phyloP scores from a whole-genome alignment of 164 flowering plant species.

The Dillenia turbinata region DNA sequence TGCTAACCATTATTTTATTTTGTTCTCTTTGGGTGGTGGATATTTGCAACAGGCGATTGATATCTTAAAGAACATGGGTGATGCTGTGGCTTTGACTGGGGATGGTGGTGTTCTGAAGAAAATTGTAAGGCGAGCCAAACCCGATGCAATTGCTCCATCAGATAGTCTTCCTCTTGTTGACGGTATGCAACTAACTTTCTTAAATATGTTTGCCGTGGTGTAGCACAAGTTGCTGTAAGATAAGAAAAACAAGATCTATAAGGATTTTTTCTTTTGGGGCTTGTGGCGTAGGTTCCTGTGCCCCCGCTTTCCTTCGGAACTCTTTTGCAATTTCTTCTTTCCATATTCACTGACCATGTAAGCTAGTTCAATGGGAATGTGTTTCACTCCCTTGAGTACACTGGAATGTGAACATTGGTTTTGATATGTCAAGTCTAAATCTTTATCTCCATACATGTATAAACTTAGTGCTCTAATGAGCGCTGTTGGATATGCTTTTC shows the following conservation, averaged over 20 bases:
- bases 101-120: constrained; percentile 91
- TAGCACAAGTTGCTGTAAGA: no score
- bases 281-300: not conserved
- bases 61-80: constrained; percentile 48
- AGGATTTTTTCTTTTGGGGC: not conserved
- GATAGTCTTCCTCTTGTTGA: constrained; percentile 83
- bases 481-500: no score
- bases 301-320: no score
- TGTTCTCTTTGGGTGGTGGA: not conserved
- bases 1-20: not conserved
- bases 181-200: constrained; percentile 38
- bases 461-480: no score
- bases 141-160: constrained; percentile 64
- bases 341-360: no score
- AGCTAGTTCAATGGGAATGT: no score
- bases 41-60: constrained; percentile 6
- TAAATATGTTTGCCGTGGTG: not conserved
- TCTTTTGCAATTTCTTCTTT: no score
- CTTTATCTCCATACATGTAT: no score
- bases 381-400: no score
- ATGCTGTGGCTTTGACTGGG: constrained; percentile 65
- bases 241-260: no score
- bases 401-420: no score
- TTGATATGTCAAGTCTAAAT: no score
- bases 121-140: constrained; percentile 58